Conservation (phyloP, 345 rosid species). For the Aquilaria yunnanensis region DNA sequence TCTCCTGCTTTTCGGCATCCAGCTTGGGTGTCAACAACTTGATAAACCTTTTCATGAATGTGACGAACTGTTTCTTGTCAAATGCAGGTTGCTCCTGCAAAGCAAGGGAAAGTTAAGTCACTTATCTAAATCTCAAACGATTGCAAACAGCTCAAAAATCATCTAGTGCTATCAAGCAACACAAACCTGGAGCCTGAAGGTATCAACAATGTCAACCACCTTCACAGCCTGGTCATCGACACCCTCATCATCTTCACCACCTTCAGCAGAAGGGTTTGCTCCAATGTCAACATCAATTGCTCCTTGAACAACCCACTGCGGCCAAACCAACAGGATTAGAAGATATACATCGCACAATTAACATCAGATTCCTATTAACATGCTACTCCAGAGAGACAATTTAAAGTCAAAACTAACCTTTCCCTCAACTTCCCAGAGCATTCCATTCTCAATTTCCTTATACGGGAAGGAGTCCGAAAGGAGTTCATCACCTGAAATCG, state of each 20-base stretch:
- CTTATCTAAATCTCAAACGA: background rate
- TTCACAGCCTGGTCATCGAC: constrained; percentile 75
- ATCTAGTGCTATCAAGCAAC: background rate
- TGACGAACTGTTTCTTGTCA: constrained; percentile 78
- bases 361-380: background rate
- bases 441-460: constrained; percentile 72
- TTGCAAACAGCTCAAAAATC: no score
- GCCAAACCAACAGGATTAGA: background rate
- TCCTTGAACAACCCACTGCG: constrained; percentile 85
- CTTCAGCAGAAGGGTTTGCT: constrained; percentile 98
- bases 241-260: constrained; percentile 72
- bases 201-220: constrained; percentile 98
- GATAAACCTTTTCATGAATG: constrained; percentile 65
- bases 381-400: background rate
- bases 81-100: constrained; percentile 90
- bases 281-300: constrained; percentile 77
- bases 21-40: constrained; percentile 64
- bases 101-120: background rate
- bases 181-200: constrained; percentile 95
- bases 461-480: constrained; percentile 91
- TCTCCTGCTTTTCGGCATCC: constrained; percentile 38
- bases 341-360: background rate
- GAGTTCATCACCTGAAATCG: constrained; percentile 75
- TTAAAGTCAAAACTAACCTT: constrained; percentile 35
- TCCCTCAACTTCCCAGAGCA: constrained; percentile 92